Base-by-base conservation (phyloP, 2,329 filamentous ascomycete species). In the Colletotrichum sp. region DNA sequence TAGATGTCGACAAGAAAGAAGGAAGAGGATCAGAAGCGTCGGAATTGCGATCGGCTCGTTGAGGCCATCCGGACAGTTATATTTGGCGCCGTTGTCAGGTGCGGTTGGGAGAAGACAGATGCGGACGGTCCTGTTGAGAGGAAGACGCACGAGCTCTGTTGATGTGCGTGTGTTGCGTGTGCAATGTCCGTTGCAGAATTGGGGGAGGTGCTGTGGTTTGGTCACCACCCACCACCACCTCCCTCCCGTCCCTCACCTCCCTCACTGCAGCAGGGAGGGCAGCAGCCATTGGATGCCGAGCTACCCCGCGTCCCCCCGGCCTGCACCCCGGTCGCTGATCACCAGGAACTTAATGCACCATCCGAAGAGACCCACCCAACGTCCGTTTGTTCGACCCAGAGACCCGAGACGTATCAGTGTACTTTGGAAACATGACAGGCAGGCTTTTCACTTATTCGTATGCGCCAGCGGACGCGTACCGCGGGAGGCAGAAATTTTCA, bases 221-320 rank as follows among this genome's bases (percentile, higher is more conserved):
- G 49, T 59, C 44, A 68, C 13, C 65, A 28, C 36, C 36, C 36
- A 39, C 34, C 34, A 36, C 34, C 34, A 65, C 36, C 64, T 18
- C 24, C 64, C 36, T 34, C 16, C 39, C 62, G 62, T 26, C 24
- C 39, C 39, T 44, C 44, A 52, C 44, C 44, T 52, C 44, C n/a
- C 44, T 52, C 44, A 39, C 15, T 39, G 36, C 36, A 52, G 44
- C 44, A 52, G n/a, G 10, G n/a, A 52, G 44, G 44, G 44, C 63
- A 30, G 72, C 36, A 73, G 30, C 57, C 34, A 62, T 70, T 72
- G 39, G 49, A 32, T 66, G 57, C 70, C 64, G 74, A 74, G 65
- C 74, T 76, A 76, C 74, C 74, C 74, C 74, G 74, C 74, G 64
- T 65, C 18, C 69, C 72, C 69, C 72, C 52, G 63, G 39, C 57